Conservation (phyloP, 768 basidiomycete species). For the Serendipita vermifera region DNA sequence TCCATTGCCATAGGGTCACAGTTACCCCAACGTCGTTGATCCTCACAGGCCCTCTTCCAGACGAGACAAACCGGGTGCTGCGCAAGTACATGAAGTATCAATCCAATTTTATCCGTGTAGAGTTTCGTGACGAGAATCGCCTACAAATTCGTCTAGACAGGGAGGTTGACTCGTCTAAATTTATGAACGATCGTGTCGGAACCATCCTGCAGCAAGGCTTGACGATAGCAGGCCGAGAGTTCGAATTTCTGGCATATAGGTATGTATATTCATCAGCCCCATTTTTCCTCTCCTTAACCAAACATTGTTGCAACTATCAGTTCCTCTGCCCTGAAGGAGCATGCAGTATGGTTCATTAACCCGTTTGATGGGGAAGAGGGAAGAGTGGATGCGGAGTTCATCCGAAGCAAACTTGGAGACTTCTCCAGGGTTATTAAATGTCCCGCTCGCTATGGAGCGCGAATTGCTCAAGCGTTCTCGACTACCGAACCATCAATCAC, state of each 20-base stretch:
- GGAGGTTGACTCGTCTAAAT: conserved; percentile 44
- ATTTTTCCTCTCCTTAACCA: too few relatives aligned
- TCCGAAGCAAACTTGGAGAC: conserved; percentile 53
- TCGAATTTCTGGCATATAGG: conserved; percentile 61
- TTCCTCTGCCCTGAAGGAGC: conserved; percentile 58
- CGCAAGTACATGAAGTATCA: conserved; percentile 47
- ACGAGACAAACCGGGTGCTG: conserved; percentile 71
- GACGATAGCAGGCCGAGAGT: conserved; percentile 51
- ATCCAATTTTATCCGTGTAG: conserved; percentile 66
- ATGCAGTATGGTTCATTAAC: conserved; percentile 71
- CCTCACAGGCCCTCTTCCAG: conserved; percentile 61
- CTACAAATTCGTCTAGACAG: conserved; percentile 61
- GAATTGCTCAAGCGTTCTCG: conserved; percentile 73
- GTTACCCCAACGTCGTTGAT: conserved; percentile 63
- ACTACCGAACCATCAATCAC: conserved; percentile 62
- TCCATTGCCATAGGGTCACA: conserved; percentile 62
- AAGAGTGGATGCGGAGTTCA: conserved; percentile 42
- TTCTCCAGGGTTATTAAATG: conserved; percentile 40
- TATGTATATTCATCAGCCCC: too few relatives aligned
- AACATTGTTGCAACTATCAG: too few relatives aligned
- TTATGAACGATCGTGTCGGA: conserved; percentile 48
- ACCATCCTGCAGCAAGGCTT: conserved; percentile 49
- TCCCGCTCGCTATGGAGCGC: conserved; percentile 74
- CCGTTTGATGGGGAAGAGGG: conserved; percentile 40
- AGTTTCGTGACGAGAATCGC: conserved; percentile 73